These are phyloP conservation scores for Physaria fendleri DNA, from an alignment of 345 rosid genomes.

Conservation along the genomic window DNA sequence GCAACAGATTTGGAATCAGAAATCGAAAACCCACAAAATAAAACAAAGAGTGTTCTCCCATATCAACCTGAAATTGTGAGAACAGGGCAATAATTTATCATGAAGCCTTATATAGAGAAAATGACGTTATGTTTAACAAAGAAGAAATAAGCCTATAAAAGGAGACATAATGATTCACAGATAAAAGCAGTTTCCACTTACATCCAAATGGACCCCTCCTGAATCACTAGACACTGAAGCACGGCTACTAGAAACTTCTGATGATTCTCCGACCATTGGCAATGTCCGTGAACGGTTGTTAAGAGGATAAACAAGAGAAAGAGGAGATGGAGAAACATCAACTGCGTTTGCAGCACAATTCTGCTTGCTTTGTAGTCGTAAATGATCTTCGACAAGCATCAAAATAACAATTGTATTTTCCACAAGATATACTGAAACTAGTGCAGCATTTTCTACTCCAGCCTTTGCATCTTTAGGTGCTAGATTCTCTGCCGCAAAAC, in stretches of 20 bases:
- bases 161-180: neutral
- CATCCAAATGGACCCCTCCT: slow-evolving; percentile 78
- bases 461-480: slow-evolving; percentile 75
- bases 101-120: slow-evolving; percentile 4
- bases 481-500: slow-evolving; percentile 89
- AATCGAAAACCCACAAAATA: neutral
- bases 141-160: neutral
- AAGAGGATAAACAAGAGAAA: slow-evolving; percentile 61
- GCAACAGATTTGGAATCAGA: slow-evolving; percentile 25
- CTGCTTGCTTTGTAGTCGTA: slow-evolving; percentile 87
- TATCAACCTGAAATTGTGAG: slow-evolving; percentile 8
- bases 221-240: slow-evolving; percentile 55
- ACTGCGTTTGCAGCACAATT: slow-evolving; percentile 46
- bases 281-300: slow-evolving; percentile 38
- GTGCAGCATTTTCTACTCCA: slow-evolving; percentile 87
- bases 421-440: slow-evolving; percentile 85
- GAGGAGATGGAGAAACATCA: slow-evolving; percentile 68
- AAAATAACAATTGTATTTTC: slow-evolving; percentile 94
- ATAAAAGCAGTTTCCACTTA: slow-evolving; percentile 39
- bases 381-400: slow-evolving; percentile 98
- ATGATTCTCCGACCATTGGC: slow-evolving; percentile 39
- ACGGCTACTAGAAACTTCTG: slow-evolving; percentile 53
- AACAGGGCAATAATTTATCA: neutral
- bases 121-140: neutral
- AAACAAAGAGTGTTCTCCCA: slow-evolving; percentile 4